Evolutionary conservation across 257 asterid genomes (phyloP).

Genomic region (Sherardia arvensis): DNA sequence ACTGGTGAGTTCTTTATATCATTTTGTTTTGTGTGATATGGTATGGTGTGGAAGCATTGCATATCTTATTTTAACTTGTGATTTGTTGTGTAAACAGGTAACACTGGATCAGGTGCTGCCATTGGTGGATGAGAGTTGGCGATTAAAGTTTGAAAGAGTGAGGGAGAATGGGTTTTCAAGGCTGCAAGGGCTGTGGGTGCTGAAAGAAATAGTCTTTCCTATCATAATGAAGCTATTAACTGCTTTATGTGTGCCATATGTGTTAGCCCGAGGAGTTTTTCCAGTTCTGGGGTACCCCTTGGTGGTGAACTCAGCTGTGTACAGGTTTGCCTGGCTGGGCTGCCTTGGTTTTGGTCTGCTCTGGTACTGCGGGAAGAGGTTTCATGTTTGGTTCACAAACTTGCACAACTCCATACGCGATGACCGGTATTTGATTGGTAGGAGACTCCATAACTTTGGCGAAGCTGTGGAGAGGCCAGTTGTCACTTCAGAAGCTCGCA

Average conservation of each 20-base stretch:
- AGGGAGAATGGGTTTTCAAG: slow-evolving; percentile 93
- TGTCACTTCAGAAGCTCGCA: slow-evolving; percentile 20
- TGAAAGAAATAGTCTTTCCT: slow-evolving; percentile 77
- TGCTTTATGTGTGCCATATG: slow-evolving; percentile 88
- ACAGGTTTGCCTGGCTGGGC: slow-evolving; percentile 92
- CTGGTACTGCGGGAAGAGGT: slow-evolving; percentile 76
- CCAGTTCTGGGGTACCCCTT: slow-evolving; percentile 86
- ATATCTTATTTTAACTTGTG: background rate
- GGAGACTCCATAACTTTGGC: slow-evolving; percentile 84
- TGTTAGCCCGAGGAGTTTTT: slow-evolving; percentile 73
- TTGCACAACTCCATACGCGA: slow-evolving; percentile 95
- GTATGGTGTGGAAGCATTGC: background rate
- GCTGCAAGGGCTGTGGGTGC: slow-evolving; percentile 86
- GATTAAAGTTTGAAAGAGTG: slow-evolving; percentile 82
- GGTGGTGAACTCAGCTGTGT: slow-evolving; percentile 85
- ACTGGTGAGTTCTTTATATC: slow-evolving; percentile 49
- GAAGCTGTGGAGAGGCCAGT: slow-evolving; percentile 35
- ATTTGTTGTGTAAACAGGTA: slow-evolving; percentile 36
- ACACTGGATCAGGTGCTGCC: slow-evolving; percentile 97
- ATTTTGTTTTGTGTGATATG: background rate
- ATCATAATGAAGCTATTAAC: slow-evolving; percentile 90
- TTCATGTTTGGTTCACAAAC: slow-evolving; percentile 91
- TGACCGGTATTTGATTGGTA: slow-evolving; percentile 86
- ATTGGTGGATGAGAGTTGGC: slow-evolving; percentile 88
- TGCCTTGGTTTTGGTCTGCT: slow-evolving; percentile 66